Conservation (phyloP, 2,329 filamentous ascomycete species). For the Xylariaceae sp. region DNA sequence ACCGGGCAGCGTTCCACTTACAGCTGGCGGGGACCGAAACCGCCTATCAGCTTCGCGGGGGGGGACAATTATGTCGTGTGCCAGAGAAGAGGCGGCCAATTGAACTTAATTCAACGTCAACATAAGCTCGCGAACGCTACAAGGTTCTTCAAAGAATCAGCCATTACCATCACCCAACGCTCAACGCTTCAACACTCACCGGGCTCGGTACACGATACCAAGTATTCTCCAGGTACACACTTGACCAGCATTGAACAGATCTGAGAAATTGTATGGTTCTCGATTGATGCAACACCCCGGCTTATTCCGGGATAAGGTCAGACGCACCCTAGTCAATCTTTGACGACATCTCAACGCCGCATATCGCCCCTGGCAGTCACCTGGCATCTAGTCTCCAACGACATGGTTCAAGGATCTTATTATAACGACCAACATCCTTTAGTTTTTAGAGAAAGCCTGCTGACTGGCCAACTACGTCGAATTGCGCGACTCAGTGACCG, state of each 20-base stretch:
- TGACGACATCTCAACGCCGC: constrained; percentile 41
- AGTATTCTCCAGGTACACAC: constrained; percentile 2
- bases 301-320: constrained; percentile 30
- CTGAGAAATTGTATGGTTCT: constrained; percentile 18
- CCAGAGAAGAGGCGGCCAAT: not conserved
- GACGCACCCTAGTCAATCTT: constrained; percentile 32
- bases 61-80: not conserved
- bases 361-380: constrained; percentile 19
- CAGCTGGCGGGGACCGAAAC: not conserved
- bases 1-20: not conserved
- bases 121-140: not conserved
- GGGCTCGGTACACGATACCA: not conserved
- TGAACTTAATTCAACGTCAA: not conserved
- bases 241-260: constrained; percentile 20
- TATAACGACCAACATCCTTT: constrained; percentile 31
- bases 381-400: constrained; percentile 32
- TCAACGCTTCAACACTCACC: not conserved
- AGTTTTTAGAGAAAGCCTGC: constrained; percentile 19
- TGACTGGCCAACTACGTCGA: constrained; percentile 22
- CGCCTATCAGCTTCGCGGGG: not conserved
- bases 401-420: constrained; percentile 47
- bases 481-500: constrained; percentile 6
- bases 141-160: not conserved
- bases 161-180: not conserved
- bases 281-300: constrained; percentile 26